Evolutionary conservation across 805 yeast genomes (phyloP).

Genomic region (Hanseniaspora lachancei): DNA sequence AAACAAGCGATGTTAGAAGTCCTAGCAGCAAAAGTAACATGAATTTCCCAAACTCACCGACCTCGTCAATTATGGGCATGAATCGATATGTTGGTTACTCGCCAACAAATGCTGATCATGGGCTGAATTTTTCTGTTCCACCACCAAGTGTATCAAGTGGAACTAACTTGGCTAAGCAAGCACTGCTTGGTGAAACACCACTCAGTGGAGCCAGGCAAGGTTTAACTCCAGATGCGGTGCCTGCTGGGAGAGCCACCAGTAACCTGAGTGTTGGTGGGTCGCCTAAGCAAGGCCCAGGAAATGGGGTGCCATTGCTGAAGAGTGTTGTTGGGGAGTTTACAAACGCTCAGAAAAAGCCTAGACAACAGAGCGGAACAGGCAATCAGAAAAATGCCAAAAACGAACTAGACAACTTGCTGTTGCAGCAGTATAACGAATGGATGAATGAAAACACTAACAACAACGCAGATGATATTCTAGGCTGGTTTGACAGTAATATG

Average conservation of each 20-base stretch:
- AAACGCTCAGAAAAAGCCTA: not conserved
- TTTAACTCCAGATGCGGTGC: not conserved
- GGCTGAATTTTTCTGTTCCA: conserved; percentile 3
- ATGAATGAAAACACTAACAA: conserved; percentile 44
- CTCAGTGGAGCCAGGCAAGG: not conserved
- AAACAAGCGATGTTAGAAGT: not conserved
- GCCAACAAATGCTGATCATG: not conserved
- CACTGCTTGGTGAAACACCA: not conserved
- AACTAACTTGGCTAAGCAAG: not conserved
- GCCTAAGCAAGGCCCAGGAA: not conserved
- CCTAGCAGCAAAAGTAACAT: not conserved
- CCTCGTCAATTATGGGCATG: not conserved
- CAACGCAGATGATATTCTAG: conserved; percentile 63
- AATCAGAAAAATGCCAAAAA: conserved; percentile 13
- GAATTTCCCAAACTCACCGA: not conserved
- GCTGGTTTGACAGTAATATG: conserved; percentile 84
- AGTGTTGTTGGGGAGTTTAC: not conserved
- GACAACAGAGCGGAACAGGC: conserved; percentile 1
- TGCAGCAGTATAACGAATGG: conserved; percentile 78
- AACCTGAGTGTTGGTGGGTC: not conserved
- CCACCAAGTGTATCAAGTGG: not conserved
- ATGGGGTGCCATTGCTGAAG: not conserved
- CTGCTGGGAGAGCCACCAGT: conserved; percentile 7
- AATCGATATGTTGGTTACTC: not conserved
- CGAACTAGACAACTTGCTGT: conserved; percentile 47